Percentiles rank a stretch among this genome's conserved stretches.
Conservation (phyloP, 192 early-diverging fungal species). For the Paraglomus brasilianum region DNA sequence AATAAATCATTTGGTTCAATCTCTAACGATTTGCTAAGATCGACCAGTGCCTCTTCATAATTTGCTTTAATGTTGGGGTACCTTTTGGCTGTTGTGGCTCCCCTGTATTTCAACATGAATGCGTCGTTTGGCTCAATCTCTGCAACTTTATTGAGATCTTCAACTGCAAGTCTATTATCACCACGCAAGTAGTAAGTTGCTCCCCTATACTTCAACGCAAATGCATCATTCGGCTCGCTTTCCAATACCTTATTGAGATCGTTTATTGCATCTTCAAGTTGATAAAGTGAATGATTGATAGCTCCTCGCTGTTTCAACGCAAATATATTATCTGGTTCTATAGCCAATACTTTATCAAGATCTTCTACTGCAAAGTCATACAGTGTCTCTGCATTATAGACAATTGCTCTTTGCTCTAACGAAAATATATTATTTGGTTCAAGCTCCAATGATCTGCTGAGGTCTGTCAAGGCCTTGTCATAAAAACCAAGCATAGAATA, state of each 20-base stretch:
- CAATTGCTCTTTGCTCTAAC: not conserved
- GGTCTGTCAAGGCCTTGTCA: constrained; percentile 1
- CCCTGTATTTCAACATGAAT: not conserved
- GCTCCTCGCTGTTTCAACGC: not conserved
- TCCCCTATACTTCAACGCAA: not conserved
- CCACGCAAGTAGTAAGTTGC: not conserved
- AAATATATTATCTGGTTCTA: constrained; percentile 1
- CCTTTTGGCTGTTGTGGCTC: not conserved
- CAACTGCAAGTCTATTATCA: not conserved
- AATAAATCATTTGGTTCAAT: constrained; percentile 14
- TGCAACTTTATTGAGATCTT: not conserved
- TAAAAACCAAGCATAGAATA: constrained; percentile 3
- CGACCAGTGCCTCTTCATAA: not conserved
- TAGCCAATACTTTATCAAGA: constrained; percentile 7
- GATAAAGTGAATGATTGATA: not conserved
- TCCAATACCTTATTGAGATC: constrained; percentile 3
- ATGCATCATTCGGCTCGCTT: not conserved
- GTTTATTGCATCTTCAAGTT: constrained; percentile 4
- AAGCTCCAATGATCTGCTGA: constrained; percentile 1
- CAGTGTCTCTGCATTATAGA: not conserved
- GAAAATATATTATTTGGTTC: constrained; percentile 11
- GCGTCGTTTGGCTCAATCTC: not conserved
- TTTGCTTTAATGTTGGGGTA: not conserved
- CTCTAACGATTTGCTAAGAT: constrained; percentile 2
- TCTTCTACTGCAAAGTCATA: not conserved